phyloP scores from a whole-genome alignment of 139 green algal genomes.

The Raphidocelis subcapitata region DNA sequence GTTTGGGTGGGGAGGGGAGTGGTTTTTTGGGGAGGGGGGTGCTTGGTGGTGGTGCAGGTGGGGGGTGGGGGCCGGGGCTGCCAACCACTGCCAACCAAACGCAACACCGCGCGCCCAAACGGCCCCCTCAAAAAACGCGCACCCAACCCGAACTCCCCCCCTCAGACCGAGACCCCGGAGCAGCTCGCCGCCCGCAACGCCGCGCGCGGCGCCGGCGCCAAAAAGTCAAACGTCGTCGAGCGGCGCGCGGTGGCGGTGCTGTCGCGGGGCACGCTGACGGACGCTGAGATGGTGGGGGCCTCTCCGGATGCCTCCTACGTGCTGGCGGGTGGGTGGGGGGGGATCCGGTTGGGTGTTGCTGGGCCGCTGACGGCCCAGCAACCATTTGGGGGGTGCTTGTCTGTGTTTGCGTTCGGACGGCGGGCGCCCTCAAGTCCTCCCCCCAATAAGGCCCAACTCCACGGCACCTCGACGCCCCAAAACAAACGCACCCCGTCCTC shows the following conservation, averaged over 20 bases:
- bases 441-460: too few species aligned
- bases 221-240: conserved; percentile 73
- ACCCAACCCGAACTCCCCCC: background rate
- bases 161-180: conserved; percentile 92
- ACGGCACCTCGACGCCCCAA: too few species aligned
- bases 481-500: too few species aligned
- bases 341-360: background rate
- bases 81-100: too few species aligned
- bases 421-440: background rate
- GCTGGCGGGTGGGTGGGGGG: conserved; percentile 31
- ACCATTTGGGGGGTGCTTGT: too few species aligned
- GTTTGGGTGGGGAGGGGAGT: too few species aligned
- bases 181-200: conserved; percentile 83
- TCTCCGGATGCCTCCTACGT: conserved; percentile 65
- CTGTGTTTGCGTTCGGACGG: too few species aligned
- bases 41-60: too few species aligned
- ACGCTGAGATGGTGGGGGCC: conserved; percentile 83
- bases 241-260: conserved; percentile 88
- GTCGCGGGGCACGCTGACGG: conserved; percentile 85
- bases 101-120: too few species aligned
- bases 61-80: background rate
- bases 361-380: too few species aligned
- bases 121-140: too few species aligned
- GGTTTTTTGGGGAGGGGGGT: too few species aligned
- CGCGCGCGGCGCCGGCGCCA: conserved; percentile 58